Base-by-base conservation (phyloP, 2,329 filamentous ascomycete species). In the Lasiodiplodia citricola region DNA sequence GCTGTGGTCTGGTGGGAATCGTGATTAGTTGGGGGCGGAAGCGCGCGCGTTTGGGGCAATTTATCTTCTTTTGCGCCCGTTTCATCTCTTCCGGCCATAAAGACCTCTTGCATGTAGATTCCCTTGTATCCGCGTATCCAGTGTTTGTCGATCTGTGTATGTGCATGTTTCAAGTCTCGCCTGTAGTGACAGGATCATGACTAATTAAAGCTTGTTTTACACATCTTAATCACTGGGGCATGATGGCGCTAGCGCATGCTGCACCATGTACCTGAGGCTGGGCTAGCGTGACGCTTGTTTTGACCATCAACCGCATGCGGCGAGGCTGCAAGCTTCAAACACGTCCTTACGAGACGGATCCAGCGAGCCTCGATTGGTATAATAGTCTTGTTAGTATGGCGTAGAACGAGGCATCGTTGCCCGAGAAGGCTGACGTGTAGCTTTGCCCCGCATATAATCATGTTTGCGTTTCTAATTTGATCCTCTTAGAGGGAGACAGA, bases 101-200 rank as follows among this genome's bases (percentile, higher is more conserved):
- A 64, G 60, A 64, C 23, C 23, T 64, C 60, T 64, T 52, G 47
- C 60, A 64, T 64, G 60, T 64, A 64, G 60, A 64, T 64, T 64
- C 60, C 60, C 60, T 64, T 64, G 47, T 64, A 64, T 64, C 60
- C 31, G 41, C 51, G 60, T 64, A 52, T 64, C 47, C 60, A 54
- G 47, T 64, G 13, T 38, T 64, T 52, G n/a, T 41, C 23, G 55
- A 56, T n/a, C 44, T 47, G n/a, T 14, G 6, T 35, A 35, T 10
- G 31, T 35, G 31, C 31, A 8, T 35, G 31, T 35, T 5, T 47
- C 16, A 14, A 44, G 14, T 44, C 41, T 44, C 6, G 6, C 16
- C 18, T 18, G 41, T 44, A 44, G 41, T 44, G 41, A 44, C 14
- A 44, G 41, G 41, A 47, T 47, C n/a, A 21, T 21, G 44, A 47